Base-by-base conservation (phyloP, 164 flowering plant species). In the Sedum album region DNA sequence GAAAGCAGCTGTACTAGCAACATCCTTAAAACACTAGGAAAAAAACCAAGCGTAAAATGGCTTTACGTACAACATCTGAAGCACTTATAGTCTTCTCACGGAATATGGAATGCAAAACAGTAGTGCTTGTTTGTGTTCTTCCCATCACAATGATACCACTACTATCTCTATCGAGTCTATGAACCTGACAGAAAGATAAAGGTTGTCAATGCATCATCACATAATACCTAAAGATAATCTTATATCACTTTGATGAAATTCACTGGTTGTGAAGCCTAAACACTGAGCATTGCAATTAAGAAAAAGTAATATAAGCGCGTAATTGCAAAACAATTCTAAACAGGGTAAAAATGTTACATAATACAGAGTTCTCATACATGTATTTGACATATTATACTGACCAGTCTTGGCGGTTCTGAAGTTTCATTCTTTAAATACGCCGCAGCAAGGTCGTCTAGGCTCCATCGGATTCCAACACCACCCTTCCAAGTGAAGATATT, bases 101-200 rank as follows among this genome's bases (percentile, higher is more conserved):
- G 75, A 94, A 94, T 60, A 94, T 72, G 46, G 97, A 91, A 75
- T 91, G 99, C 75, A 94, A 73, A 66, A 87, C 46, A 49, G 87
- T 69, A 28, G 96, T 76, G 80, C 96, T 87, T 68, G 81, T 78
- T 68, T 79, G 92, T 70, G 99, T 88, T 77, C 97, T 88, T 20
- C 96, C 99, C 97, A 94, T 77, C 69, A 94, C 89, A 82, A 94
- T 77, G 69, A 91, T 80, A 67, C 99, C 97, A 77, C 97, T 90
- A 75, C 97, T 78, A 76, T 94, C 99, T 81, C 88, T 82, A 74
- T 94, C 99, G 69, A 94, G 90, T 76, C 97, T 88, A 81, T 94
- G 96, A 60, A 94, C 99, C 99, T 94, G 53, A 76, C 26, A 53
- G 4, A 44, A 74, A 69, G 67, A 61, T 55, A 36, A 44, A 55